Conservation (phyloP, 2,329 filamentous ascomycete genomes). For the Xylariaceae sp. region DNA sequence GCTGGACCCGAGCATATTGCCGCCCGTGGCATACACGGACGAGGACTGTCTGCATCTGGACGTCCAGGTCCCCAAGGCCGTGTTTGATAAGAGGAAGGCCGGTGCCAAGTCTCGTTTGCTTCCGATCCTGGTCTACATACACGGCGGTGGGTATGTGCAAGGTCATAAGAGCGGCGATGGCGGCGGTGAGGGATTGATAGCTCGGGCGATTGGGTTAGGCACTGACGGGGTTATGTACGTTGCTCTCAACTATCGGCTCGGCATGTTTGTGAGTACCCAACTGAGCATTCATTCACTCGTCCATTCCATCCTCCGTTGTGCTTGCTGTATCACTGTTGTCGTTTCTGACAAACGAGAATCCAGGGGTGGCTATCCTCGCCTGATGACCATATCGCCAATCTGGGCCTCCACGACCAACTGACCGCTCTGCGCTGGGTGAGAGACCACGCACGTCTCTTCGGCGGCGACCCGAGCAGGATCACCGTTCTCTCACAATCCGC, state of each 20-base stretch:
- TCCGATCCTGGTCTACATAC: conserved; percentile 2
- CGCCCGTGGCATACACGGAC: not conserved
- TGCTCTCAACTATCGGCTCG: not conserved
- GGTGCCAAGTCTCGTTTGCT: not conserved
- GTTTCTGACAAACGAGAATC: not conserved
- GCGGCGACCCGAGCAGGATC: not conserved
- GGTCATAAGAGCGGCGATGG: conserved; percentile 2
- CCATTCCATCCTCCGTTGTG: not conserved
- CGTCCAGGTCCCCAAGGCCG: conserved; percentile 1
- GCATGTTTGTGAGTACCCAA: not conserved
- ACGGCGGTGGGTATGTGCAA: conserved; percentile 3
- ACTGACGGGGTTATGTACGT: conserved; percentile 2
- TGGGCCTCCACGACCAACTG: conserved; percentile 1
- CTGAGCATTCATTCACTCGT: not conserved
- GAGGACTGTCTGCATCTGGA: conserved; percentile 5
- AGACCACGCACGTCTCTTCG: not conserved
- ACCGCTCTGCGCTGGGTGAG: not conserved
- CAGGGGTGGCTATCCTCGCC: not conserved
- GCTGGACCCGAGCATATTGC: not conserved
- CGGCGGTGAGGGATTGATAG: conserved; percentile 1
- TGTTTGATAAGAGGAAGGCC: not conserved
- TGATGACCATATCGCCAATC: not conserved
- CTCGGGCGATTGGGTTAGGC: conserved; percentile 1
- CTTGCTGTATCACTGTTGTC: too few relatives aligned
- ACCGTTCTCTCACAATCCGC: conserved; percentile 2